Evolutionary conservation across 129 eudicot genomes (phyloP), one percentile per base, ranked within the genome.

Genomic region (Rutidosis leptorrhynchoides): DNA sequence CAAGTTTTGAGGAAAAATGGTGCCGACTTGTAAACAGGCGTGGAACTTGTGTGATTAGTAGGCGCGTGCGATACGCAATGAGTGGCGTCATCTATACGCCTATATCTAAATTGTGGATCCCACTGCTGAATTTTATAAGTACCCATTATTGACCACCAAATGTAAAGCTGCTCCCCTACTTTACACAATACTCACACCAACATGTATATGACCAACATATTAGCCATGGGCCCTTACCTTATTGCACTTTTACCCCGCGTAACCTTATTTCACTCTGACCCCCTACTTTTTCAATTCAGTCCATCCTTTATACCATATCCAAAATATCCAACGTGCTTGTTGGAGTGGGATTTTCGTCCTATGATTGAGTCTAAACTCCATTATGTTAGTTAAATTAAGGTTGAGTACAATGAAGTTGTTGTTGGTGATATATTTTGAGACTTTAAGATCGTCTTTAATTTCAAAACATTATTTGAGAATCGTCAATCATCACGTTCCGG

Each of bases 131-230:
- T 21, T 60, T 15, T 60, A 21, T 32, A 26, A 25, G 77, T 29
- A 72, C 43, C 68, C 70, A 72, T 62, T 72, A 72, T 72, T 72
- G 77, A 72, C 77, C 64, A 61, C 69, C 76, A 49, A 48, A 32
- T 62, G 29, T 52, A 62, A 4, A 30, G 43, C 70, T 72, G 70
- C 77, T 35, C 70, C 77, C 69, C 69, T 71, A 15, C 69, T 58
- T 40, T 12, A 12, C 46, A 40, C 46, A 11, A 11, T 12, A 71
- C 70, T 49, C 28, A 30, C 32, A 48, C 53, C 11, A 16, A 27
- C 22, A 37, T 27, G 43, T 14, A 40, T 62, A 62, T 40, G 64
- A 52, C 14, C 12, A 26, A 40, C 28, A 45, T 27, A 26, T 59
- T 27, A 7, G 42, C 11, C 40, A 4, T 64, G 49, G 57, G 14